phyloP scores from a whole-genome alignment of 139 green algal genomes.

The Yamagishiella unicocca region DNA sequence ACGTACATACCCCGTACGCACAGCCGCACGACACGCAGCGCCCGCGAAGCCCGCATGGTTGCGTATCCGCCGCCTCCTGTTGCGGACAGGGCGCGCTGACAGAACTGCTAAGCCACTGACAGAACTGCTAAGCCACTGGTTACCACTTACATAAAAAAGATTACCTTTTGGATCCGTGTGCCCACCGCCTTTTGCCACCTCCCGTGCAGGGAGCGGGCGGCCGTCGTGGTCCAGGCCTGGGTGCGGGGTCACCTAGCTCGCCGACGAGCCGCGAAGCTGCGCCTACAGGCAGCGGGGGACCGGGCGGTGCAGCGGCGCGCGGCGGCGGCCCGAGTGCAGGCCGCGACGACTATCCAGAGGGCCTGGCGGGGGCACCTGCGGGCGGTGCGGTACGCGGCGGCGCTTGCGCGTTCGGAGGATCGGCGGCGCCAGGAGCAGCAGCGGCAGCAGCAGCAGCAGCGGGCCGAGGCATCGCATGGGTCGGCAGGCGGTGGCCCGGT shows the following conservation, averaged over 20 bases:
- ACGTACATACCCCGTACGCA: not conserved
- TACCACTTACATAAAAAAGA: too few relatives aligned
- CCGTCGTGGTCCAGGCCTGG: conserved; percentile 25
- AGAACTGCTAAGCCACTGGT: too few relatives aligned
- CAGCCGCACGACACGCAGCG: too few relatives aligned
- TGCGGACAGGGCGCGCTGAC: too few relatives aligned
- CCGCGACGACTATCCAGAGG: conserved; percentile 4
- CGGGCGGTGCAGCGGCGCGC: not conserved
- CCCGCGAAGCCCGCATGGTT: too few relatives aligned
- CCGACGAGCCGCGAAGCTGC: not conserved
- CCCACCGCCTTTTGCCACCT: not conserved
- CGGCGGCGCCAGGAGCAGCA: not conserved
- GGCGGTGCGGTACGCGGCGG: conserved; percentile 15
- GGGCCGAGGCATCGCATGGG: too few relatives aligned
- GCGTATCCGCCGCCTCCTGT: too few relatives aligned
- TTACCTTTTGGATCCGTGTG: too few relatives aligned
- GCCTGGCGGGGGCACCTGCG: conserved; percentile 29
- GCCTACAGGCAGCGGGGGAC: not conserved
- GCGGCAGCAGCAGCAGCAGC: not conserved
- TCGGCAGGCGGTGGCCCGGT: too few relatives aligned
- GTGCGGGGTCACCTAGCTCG: conserved; percentile 32
- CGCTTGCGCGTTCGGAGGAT: not conserved
- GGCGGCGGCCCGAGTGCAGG: not conserved
- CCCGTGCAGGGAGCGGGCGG: conserved; percentile 20
- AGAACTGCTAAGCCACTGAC: too few relatives aligned